These are phyloP conservation scores for Endoconidiophora laricicola DNA, from an alignment of 2,329 filamentous ascomycete genomes.

Conservation along the genomic window DNA sequence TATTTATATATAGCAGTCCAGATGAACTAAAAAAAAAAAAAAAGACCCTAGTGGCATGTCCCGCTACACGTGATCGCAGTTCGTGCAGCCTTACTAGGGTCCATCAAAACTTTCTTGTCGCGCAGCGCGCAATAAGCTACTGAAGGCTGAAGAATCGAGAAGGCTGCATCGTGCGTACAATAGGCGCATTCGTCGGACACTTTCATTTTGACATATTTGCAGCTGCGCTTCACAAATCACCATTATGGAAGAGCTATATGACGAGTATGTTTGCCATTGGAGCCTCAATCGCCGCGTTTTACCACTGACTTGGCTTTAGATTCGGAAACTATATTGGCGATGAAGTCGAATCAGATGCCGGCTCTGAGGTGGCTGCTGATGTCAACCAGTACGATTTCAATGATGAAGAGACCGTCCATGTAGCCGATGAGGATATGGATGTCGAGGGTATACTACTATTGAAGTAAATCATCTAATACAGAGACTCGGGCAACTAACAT, in stretches of 20 bases:
- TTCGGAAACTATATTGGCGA: slow-evolving; percentile 99
- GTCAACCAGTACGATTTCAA: slow-evolving; percentile 68
- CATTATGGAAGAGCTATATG: slow-evolving; percentile 86
- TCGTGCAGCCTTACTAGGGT: slow-evolving; percentile 11
- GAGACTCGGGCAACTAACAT: background rate
- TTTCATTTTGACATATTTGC: background rate
- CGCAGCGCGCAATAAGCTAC: slow-evolving; percentile 12
- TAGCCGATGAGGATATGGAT: slow-evolving; percentile 79
- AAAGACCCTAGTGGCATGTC: background rate
- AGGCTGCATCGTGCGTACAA: background rate
- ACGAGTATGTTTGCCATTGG: slow-evolving; percentile 47
- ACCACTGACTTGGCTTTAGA: slow-evolving; percentile 27
- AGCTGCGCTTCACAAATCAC: slow-evolving; percentile 2
- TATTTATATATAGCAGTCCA: no score
- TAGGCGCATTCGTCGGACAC: slow-evolving; percentile 1
- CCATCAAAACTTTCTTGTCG: slow-evolving; percentile 13
- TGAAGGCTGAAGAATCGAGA: slow-evolving; percentile 10
- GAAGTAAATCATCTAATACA: no score
- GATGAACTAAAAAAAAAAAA: background rate
- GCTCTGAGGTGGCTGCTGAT: slow-evolving; percentile 61
- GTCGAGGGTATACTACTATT: slow-evolving; percentile 47
- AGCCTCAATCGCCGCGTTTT: background rate
- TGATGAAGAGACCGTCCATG: slow-evolving; percentile 42
- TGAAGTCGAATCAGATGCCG: slow-evolving; percentile 68
- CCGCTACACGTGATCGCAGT: slow-evolving; percentile 2